These are phyloP conservation scores for Dalechampia spathulata DNA, from an alignment of 441 rosid genomes.

Conservation along the genomic window DNA sequence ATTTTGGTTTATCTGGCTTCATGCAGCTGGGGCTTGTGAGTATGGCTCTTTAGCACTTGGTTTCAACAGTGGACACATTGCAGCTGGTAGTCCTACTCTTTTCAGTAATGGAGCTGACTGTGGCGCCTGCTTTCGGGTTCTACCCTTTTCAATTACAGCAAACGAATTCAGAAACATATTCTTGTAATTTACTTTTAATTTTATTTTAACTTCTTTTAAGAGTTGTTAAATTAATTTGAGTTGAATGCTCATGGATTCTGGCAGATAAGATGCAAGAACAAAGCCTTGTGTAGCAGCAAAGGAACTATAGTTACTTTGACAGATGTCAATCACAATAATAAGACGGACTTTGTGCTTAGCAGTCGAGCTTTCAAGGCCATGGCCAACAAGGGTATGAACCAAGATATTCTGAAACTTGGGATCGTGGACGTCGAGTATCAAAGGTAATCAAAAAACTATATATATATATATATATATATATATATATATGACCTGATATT, in stretches of 20 bases:
- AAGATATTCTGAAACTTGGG: slow-evolving; percentile 46
- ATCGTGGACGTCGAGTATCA: slow-evolving; percentile 62
- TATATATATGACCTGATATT: too few species aligned
- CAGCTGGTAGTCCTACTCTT: slow-evolving; percentile 59
- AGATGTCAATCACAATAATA: slow-evolving; percentile 53
- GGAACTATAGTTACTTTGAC: slow-evolving; percentile 67
- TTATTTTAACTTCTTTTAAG: not conserved
- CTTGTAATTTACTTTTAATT: not conserved
- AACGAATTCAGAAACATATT: too few species aligned
- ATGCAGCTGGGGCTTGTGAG: slow-evolving; percentile 85
- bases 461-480: too few species aligned
- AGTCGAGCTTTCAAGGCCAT: slow-evolving; percentile 72
- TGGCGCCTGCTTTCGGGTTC: slow-evolving; percentile 82
- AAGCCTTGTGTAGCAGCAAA: slow-evolving; percentile 37
- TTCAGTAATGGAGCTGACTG: slow-evolving; percentile 84
- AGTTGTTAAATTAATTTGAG: not conserved
- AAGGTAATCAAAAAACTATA: slow-evolving; percentile 44
- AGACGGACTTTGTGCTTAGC: slow-evolving; percentile 71
- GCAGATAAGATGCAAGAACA: slow-evolving; percentile 75
- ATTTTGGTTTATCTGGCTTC: slow-evolving; percentile 14
- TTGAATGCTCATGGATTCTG: not conserved
- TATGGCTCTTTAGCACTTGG: slow-evolving; percentile 67
- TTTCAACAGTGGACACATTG: slow-evolving; percentile 57
- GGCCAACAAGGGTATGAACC: slow-evolving; percentile 52
- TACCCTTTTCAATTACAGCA: not conserved